Percentiles rank a stretch among this genome's conserved stretches.
Conservation (phyloP, 106 monocot genomes). For the Allium cepa region DNA sequence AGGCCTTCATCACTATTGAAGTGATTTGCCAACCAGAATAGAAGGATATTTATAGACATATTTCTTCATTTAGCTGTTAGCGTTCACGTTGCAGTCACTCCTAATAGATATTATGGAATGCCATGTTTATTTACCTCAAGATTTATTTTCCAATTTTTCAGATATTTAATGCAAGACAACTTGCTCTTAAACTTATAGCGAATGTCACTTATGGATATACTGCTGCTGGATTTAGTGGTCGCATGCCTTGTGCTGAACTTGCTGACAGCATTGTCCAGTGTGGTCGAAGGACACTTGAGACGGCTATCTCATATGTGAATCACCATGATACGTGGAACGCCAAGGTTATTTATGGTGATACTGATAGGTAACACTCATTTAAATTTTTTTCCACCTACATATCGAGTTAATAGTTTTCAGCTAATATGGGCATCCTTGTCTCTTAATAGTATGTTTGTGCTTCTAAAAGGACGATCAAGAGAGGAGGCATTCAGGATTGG, state of each 20-base stretch:
- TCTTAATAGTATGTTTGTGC: constrained; percentile 84
- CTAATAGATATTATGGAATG: too few relatives aligned
- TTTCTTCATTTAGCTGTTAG: too few relatives aligned
- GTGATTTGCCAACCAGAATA: too few relatives aligned
- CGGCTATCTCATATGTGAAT: constrained; percentile 78
- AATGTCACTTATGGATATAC: constrained; percentile 99
- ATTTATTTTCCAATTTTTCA: constrained; percentile 19
- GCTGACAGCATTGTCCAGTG: constrained; percentile 98
- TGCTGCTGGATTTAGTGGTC: constrained; percentile 97
- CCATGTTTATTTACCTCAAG: too few relatives aligned
- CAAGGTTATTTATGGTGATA: constrained; percentile 93
- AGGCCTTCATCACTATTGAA: too few relatives aligned
- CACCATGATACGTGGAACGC: constrained; percentile 73
- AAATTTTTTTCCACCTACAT: too few relatives aligned
- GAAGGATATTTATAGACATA: too few relatives aligned
- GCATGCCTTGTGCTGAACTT: constrained; percentile 98
- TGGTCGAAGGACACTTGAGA: constrained; percentile 92
- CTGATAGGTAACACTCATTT: constrained; percentile 60
- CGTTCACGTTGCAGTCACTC: too few relatives aligned
- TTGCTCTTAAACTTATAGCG: constrained; percentile 95
- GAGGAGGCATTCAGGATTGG: constrained; percentile 91
- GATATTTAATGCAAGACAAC: constrained; percentile 90
- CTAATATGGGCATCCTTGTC: background rate
- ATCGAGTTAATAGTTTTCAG: too few relatives aligned
- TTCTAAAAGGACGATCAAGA: constrained; percentile 61